These are phyloP conservation scores for Yarrowia yakushimensis DNA, from an alignment of 805 yeast genomes.

Conservation along the genomic window DNA sequence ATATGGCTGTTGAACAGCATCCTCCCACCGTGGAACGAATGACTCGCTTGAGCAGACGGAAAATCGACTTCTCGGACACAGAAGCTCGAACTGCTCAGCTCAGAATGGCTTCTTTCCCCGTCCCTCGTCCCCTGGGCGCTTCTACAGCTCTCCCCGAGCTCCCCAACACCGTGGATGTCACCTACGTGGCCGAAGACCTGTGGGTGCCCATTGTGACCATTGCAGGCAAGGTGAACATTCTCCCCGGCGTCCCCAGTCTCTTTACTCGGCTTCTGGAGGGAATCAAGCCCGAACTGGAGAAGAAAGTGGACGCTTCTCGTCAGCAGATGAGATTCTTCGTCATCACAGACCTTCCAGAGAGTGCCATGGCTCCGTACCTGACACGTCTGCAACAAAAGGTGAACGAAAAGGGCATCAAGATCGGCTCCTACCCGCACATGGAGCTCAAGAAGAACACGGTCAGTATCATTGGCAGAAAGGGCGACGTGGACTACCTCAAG, in stretches of 20 bases:
- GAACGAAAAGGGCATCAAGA: constrained; percentile 48
- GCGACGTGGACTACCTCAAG: constrained; percentile 41
- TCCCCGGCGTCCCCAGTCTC: constrained; percentile 82
- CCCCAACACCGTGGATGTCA: constrained; percentile 31
- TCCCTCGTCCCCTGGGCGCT: constrained; percentile 12
- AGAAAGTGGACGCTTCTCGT: constrained; percentile 42
- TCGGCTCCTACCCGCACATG: constrained; percentile 85
- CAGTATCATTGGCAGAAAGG: constrained; percentile 62
- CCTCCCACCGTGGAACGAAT: constrained; percentile 57
- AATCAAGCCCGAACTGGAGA: constrained; percentile 41
- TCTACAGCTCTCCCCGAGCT: constrained; percentile 9
- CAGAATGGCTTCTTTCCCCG: constrained; percentile 78
- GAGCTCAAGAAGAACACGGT: constrained; percentile 62
- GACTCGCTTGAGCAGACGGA: constrained; percentile 44
- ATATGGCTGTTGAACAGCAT: constrained; percentile 51
- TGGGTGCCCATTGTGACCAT: constrained; percentile 86
- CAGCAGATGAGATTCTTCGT: constrained; percentile 50
- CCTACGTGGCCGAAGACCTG: constrained; percentile 48
- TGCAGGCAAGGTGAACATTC: constrained; percentile 59
- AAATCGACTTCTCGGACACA: constrained; percentile 36
- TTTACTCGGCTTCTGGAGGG: constrained; percentile 54
- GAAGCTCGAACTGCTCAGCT: constrained; percentile 59
- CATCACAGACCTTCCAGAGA: constrained; percentile 58
- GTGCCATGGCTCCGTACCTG: constrained; percentile 65
- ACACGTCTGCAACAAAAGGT: constrained; percentile 48